Evolutionary conservation across 257 asterid species (phyloP), one percentile per base, ranked within the genome.

Genomic region (Jasminum sambac): DNA sequence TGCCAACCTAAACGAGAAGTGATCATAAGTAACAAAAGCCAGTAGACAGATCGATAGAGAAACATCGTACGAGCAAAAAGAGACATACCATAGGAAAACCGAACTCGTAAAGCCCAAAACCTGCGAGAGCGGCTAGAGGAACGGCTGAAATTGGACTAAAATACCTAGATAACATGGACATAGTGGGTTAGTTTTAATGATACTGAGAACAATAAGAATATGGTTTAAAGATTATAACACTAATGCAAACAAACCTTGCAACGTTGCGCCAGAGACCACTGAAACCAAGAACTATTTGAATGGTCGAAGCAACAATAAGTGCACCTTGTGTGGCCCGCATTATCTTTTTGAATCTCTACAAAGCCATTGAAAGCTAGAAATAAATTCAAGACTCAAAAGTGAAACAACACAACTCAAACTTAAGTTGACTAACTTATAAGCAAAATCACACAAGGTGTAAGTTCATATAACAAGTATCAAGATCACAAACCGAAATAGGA

Each of bases 251-350:
- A 66, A 79, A 86, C 97, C 91, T 90, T 41, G 79, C 84, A 68
- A 86, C 74, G 37, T 82, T 86, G 52, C 96, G 95, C 97, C 96
- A 89, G 64, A 91, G 97, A 46, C 97, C 96, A 80, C 96, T 91
- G 78, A 91, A 91, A 61, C 97, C 97, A 9, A 91, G 74, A 75
- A 89, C 88, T 64, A 91, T 89, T 63, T 91, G 96, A 84, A 91
- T 78, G 48, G 90, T 84, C 16, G 97, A 91, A 64, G 95, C 96
- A 70, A 91, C 85, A 14, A 91, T 89, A 43, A 87, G 80, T 50
- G 97, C 95, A 21, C 97, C 97, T 52, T 91, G 97, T 1, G 95
- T 86, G 23, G 97, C 97, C 75, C 97, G 79, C 97, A 91, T 91
- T 74, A 79, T 79, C 81, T 91, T 91, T 83, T 77, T 85, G 84